These are phyloP conservation scores for Zychaea mexicana DNA, from an alignment of 371 early-diverging fungal genomes.

Conservation along the genomic window DNA sequence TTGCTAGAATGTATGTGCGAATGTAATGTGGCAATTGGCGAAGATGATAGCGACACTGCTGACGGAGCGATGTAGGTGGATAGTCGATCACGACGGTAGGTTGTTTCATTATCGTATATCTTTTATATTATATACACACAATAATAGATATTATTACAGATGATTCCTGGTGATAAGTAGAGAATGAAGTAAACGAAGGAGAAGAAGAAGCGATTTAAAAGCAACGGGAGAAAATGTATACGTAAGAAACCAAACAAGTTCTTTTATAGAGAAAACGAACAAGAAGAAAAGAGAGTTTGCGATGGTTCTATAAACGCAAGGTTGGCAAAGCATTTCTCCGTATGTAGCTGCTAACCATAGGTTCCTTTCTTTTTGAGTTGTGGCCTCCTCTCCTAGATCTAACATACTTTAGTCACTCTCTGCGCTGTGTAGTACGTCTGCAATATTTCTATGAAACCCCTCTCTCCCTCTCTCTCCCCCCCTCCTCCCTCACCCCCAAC, in stretches of 20 bases:
- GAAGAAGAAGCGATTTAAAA: too few relatives aligned
- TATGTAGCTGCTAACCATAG: background rate
- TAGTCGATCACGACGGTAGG: background rate
- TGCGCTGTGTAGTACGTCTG: too few relatives aligned
- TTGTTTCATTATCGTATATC: background rate
- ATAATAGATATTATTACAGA: too few relatives aligned
- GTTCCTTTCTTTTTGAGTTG: too few relatives aligned
- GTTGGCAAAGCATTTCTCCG: background rate
- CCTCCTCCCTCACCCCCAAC: too few relatives aligned
- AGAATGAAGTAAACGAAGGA: too few relatives aligned
- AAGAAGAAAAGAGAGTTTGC: background rate
- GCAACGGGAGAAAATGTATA: too few relatives aligned
- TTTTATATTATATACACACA: too few relatives aligned
- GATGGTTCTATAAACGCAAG: background rate
- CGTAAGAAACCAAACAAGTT: too few relatives aligned
- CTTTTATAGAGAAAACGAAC: background rate
- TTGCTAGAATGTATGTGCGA: background rate
- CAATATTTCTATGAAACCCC: too few relatives aligned
- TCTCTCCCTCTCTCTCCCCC: too few relatives aligned
- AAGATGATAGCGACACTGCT: background rate
- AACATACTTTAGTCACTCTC: background rate
- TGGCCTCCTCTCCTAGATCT: background rate
- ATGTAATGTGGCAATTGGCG: background rate
- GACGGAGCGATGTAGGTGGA: background rate
- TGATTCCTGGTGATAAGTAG: too few relatives aligned